Evolutionary conservation across 495 filamentous ascomycete species (phyloP).

Genomic region (Hypoxylon rickii): DNA sequence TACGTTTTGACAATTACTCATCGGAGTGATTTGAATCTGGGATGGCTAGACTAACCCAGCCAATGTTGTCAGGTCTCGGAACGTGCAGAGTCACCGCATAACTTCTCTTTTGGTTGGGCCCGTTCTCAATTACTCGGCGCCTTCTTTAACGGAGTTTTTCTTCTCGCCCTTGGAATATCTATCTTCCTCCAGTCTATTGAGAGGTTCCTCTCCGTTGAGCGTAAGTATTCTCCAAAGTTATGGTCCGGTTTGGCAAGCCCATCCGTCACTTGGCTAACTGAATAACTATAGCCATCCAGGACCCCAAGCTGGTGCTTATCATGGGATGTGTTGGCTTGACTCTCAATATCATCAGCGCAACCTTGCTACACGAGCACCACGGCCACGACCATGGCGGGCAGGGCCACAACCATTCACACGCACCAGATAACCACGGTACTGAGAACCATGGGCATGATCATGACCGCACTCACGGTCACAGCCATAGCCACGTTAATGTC

Average conservation of each 20-base stretch:
- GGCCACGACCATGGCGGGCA: conserved; percentile 37
- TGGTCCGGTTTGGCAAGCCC: neutral
- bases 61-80: conserved; percentile 50
- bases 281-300: conserved; percentile 57
- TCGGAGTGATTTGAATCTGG: neutral
- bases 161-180: conserved; percentile 85
- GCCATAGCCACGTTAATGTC: conserved; percentile 64
- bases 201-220: conserved; percentile 65
- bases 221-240: conserved; percentile 13
- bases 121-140: conserved; percentile 89
- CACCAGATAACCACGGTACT: conserved; percentile 16
- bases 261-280: conserved; percentile 44
- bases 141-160: conserved; percentile 94
- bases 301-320: conserved; percentile 76
- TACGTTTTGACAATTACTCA: conserved; percentile 39
- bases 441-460: conserved; percentile 20
- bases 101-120: conserved; percentile 73
- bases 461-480: conserved; percentile 33
- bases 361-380: conserved; percentile 73
- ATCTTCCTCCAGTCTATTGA: conserved; percentile 94
- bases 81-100: conserved; percentile 43
- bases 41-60: neutral
- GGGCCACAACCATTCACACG: conserved; percentile 40
- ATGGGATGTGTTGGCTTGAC: conserved; percentile 81
- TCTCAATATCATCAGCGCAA: conserved; percentile 80